A percentile compares a stretch with the other conserved stretches of the same genome.
phyloP scores from a whole-genome alignment of 2,329 filamentous ascomycete species.

The Colletotrichum tabaci region DNA sequence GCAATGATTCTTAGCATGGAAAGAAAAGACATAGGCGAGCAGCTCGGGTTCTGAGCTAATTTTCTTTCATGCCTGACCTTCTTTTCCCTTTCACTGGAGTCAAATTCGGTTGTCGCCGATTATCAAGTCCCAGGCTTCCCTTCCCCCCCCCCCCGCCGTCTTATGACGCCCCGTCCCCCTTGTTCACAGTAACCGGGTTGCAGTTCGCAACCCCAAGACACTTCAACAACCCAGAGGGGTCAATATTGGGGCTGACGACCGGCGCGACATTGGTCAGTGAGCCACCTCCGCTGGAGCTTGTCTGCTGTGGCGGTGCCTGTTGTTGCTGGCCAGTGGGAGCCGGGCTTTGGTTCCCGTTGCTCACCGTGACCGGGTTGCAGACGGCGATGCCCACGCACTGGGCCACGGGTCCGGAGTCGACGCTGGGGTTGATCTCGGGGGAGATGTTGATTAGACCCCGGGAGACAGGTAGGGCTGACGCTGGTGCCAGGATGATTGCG shows the following conservation, averaged over 20 bases:
- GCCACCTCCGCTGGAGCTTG: background rate
- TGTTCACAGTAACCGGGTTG: slow-evolving; percentile 4
- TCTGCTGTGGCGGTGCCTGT: background rate
- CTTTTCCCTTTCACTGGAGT: too few species aligned
- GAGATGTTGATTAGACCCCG: background rate
- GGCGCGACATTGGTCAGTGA: slow-evolving; percentile 14
- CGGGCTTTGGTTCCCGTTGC: background rate
- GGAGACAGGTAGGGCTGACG: background rate
- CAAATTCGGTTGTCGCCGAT: too few species aligned
- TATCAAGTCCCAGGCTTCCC: too few species aligned
- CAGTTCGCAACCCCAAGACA: slow-evolving; percentile 1
- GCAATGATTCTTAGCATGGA: too few species aligned
- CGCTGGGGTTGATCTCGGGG: background rate
- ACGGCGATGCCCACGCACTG: slow-evolving; percentile 2
- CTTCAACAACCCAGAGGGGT: background rate
- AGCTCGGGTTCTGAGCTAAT: too few species aligned
- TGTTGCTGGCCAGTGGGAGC: background rate
- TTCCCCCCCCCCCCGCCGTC: background rate
- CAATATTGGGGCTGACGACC: background rate
- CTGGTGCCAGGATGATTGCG: background rate
- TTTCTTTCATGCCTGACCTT: too few species aligned
- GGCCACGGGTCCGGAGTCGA: background rate
- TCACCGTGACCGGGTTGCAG: slow-evolving; percentile 7
- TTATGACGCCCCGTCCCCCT: background rate
- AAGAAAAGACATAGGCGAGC: too few species aligned